These are phyloP conservation scores for Hymenoscyphus repandus DNA, from an alignment of 2,329 filamentous ascomycete species.

Conservation along the genomic window DNA sequence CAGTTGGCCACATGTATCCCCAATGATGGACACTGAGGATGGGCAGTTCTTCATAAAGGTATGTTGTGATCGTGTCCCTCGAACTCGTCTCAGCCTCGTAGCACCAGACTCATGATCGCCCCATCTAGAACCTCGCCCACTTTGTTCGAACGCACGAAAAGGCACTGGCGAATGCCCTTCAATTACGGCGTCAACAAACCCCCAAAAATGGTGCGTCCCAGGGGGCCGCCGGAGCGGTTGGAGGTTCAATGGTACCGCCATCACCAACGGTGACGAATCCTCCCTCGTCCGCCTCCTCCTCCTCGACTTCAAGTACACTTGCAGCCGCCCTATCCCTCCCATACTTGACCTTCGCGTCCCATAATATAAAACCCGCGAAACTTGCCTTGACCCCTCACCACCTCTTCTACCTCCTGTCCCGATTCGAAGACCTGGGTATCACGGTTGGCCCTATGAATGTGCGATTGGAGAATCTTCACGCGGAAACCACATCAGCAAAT, in stretches of 20 bases:
- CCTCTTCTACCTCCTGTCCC: slow-evolving; percentile 90
- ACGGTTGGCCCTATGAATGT: slow-evolving; percentile 94
- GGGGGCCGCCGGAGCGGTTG: slow-evolving; percentile 54
- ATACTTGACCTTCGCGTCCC: slow-evolving; percentile 77
- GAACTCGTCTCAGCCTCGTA: not conserved
- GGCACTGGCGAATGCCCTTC: slow-evolving; percentile 90
- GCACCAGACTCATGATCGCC: slow-evolving; percentile 20
- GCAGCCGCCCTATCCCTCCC: slow-evolving; percentile 84
- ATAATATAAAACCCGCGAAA: slow-evolving; percentile 82
- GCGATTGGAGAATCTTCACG: slow-evolving; percentile 88
- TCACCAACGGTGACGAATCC: slow-evolving; percentile 50
- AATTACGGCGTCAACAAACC: slow-evolving; percentile 69
- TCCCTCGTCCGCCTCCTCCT: slow-evolving; percentile 52
- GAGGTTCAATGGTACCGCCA: slow-evolving; percentile 32
- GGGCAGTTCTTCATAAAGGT: slow-evolving; percentile 86
- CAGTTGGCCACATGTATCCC: slow-evolving; percentile 40
- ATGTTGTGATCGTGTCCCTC: slow-evolving; percentile 25
- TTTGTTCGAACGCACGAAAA: slow-evolving; percentile 98
- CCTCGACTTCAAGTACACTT: slow-evolving; percentile 68
- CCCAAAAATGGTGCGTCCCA: slow-evolving; percentile 65
- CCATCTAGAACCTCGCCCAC: slow-evolving; percentile 76
- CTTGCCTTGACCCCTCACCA: slow-evolving; percentile 92
- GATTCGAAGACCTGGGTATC: slow-evolving; percentile 89
- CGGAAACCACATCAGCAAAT: slow-evolving; percentile 77
- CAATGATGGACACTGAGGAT: slow-evolving; percentile 68